Conservation (phyloP, 2,329 filamentous ascomycete species). For the Fusarium phyllophilum region DNA sequence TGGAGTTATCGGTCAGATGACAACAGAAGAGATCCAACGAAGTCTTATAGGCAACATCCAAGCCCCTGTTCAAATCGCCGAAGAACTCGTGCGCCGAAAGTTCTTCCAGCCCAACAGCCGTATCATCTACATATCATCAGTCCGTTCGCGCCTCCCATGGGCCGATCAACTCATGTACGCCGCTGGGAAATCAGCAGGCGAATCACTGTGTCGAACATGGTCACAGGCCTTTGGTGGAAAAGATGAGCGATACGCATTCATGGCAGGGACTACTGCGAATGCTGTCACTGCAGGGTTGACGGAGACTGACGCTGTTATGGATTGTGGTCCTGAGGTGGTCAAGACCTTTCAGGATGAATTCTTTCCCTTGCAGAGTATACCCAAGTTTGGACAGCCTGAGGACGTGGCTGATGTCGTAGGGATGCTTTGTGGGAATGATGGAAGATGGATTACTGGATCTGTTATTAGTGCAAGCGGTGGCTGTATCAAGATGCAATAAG, state of each 20-base stretch:
- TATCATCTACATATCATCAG: constrained; percentile 50
- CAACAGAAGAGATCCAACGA: constrained; percentile 41
- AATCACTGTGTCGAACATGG: constrained; percentile 51
- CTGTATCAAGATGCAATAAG: constrained; percentile 46
- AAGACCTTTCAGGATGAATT: constrained; percentile 48
- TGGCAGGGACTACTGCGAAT: constrained; percentile 51
- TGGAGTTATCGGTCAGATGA: constrained; percentile 44
- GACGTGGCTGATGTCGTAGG: constrained; percentile 51
- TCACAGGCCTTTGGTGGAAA: constrained; percentile 50
- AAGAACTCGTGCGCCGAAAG: constrained; percentile 46
- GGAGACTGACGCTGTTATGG: constrained; percentile 48
- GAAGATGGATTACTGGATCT: constrained; percentile 50
- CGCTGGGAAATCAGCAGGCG: constrained; percentile 49
- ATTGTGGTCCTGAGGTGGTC: constrained; percentile 47
- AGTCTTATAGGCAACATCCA: constrained; percentile 50
- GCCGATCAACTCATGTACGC: constrained; percentile 49
- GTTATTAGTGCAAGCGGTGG: constrained; percentile 51
- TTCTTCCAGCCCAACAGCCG: constrained; percentile 48
- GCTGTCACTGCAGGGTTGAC: constrained; percentile 48
- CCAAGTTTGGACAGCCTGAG: constrained; percentile 47
- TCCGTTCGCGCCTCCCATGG: constrained; percentile 48
- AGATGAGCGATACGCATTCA: constrained; percentile 48
- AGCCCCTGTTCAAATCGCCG: constrained; percentile 49
- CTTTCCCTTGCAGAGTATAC: constrained; percentile 48
- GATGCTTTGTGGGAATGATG: constrained; percentile 47